phyloP scores from a whole-genome alignment of 2,329 filamentous ascomycete genomes.

The Alternaria panax region DNA sequence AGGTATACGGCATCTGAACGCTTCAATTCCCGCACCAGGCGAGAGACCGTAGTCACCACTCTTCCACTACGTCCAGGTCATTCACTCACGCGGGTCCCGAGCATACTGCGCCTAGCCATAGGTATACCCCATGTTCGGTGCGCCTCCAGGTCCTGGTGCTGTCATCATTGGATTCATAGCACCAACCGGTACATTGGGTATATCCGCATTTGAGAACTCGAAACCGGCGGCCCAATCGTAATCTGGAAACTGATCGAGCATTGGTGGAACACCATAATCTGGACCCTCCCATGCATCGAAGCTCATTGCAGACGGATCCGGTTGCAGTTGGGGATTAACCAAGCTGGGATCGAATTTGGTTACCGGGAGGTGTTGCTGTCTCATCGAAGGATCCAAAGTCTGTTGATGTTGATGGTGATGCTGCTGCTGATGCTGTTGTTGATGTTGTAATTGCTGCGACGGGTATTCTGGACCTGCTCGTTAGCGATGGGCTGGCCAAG shows the following conservation, averaged over 20 bases:
- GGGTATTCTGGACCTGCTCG: constrained; percentile 25
- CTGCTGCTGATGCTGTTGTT: not conserved
- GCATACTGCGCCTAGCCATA: constrained; percentile 28
- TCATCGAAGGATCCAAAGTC: constrained; percentile 21
- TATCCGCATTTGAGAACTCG: constrained; percentile 42
- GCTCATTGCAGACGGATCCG: constrained; percentile 32
- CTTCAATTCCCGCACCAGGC: not conserved
- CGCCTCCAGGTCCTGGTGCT: constrained; percentile 13
- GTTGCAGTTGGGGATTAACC: constrained; percentile 29
- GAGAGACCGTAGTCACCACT: not conserved
- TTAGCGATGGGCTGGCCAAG: constrained; percentile 13
- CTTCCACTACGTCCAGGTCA: not conserved
- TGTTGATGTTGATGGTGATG: not conserved
- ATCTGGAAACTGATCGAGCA: constrained; percentile 48
- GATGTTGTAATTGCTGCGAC: constrained; percentile 23
- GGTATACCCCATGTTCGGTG: constrained; percentile 36
- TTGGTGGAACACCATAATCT: constrained; percentile 39
- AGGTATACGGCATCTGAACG: constrained; percentile 4
- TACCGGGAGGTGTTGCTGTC: constrained; percentile 27
- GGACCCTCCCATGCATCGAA: constrained; percentile 41
- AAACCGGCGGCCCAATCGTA: constrained; percentile 50
- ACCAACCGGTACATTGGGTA: constrained; percentile 31
- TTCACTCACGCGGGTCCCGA: not conserved
- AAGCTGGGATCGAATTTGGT: constrained; percentile 40
- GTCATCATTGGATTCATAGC: constrained; percentile 32